Evolutionary conservation across 352 stramenopile species (phyloP), one percentile per base, ranked within the genome.

Genomic region (Globisporangium lucens): DNA sequence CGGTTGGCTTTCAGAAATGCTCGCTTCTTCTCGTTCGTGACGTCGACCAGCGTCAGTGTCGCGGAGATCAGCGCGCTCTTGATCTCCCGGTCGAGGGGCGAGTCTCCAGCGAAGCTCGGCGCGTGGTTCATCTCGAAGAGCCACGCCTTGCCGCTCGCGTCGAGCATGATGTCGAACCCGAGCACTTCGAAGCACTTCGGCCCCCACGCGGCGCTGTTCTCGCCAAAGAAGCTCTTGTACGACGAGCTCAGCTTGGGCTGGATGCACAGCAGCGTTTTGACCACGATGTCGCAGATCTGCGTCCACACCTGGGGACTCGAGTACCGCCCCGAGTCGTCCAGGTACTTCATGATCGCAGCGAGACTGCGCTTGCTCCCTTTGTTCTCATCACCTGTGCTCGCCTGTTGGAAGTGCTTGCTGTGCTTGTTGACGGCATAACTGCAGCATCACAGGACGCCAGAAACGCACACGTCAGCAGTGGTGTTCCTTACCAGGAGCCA

Each of bases 401-500:
- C 70, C 46, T 75, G 59, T 46, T 78, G 66, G 46, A 83, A 83
- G 9, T 73, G 30, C 59, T 79, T 80, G 47, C 69, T 78, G 36
- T 67, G 71, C 57, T 83, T 83, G 61, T 83, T 83, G 67, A 83
- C 79, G 6, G 76, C 76, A 46, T 83, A 83, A 65, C 76, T 83
- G 43, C 4, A 22, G 47, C 17, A 24, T 43, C n/a, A 61, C 3
- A 49, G 57, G 22, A 17, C 4, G 56, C 27, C n/a, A 58, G 35
- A 13, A 58, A 58, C 13, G 22, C 24, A 13, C 36, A 17, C 36
- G 13, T 17, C 33, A 35, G 5, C 7, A 17, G 22, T 13, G 15
- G 22, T 13, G 15, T 55, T 55, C 47, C 10, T 13, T 55, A 10
- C 1, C 4, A 24, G 9, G n/a, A 17, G 47, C 22, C n/a, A 27